Conservation (phyloP, 1,284 basidiomycete genomes). For the Malassezia pachydermatis region DNA sequence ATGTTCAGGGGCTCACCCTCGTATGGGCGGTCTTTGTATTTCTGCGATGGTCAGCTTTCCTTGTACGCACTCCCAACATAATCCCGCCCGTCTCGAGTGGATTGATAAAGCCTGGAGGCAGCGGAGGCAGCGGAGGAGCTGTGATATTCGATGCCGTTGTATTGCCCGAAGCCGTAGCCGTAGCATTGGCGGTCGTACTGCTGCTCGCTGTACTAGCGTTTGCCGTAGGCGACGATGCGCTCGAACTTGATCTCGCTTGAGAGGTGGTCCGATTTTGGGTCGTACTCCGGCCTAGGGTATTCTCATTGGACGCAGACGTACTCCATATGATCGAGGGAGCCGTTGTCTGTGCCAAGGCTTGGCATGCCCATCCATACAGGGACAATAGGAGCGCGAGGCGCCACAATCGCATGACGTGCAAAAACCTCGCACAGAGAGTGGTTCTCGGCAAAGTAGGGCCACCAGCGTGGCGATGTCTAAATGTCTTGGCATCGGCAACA, state of each 20-base stretch:
- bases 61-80: constrained; percentile 10
- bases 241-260: background rate
- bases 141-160: background rate
- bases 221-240: background rate
- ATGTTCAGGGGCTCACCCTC: constrained; percentile 43
- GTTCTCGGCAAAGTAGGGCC: too few relatives aligned
- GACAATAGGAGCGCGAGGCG: background rate
- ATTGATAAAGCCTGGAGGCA: constrained; percentile 10
- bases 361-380: background rate
- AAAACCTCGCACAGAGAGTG: too few relatives aligned
- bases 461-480: too few relatives aligned
- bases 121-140: background rate
- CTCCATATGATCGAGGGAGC: too few relatives aligned
- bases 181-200: background rate
- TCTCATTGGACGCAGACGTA: background rate
- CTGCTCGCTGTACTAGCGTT: background rate
- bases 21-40: constrained; percentile 1
- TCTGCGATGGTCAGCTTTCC: background rate
- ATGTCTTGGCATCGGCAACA: too few relatives aligned
- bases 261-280: too few relatives aligned
- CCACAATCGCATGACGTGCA: too few relatives aligned
- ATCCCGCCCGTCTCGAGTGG: constrained; percentile 7
- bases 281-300: too few relatives aligned
- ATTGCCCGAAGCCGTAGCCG: background rate
- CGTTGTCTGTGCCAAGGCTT: background rate